phyloP scores from a whole-genome alignment of 306 rosid species.

The Quercus suber region DNA sequence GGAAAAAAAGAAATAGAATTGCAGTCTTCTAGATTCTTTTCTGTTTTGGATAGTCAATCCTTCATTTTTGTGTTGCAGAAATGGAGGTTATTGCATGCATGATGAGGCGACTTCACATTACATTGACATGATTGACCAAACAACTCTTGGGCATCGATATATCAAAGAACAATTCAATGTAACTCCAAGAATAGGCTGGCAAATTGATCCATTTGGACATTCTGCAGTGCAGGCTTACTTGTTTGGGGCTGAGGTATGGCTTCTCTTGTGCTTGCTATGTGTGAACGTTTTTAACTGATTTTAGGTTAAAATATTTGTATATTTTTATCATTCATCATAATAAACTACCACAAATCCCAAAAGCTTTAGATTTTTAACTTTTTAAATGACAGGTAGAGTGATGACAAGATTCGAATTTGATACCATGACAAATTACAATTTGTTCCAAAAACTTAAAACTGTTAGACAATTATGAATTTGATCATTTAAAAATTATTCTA shows the following conservation, averaged over 20 bases:
- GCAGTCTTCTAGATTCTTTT: not conserved
- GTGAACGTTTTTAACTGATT: not conserved
- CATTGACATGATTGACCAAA: conserved; percentile 90
- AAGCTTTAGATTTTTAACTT: too few relatives aligned
- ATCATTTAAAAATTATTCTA: too few relatives aligned
- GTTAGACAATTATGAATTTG: too few relatives aligned
- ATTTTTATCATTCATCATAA: too few relatives aligned
- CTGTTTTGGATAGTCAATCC: conserved; percentile 58
- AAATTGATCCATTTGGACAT: conserved; percentile 92
- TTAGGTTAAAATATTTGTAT: too few relatives aligned
- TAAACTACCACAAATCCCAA: too few relatives aligned
- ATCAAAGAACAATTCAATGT: conserved; percentile 62
- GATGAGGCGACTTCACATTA: conserved; percentile 86
- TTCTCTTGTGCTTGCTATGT: not conserved
- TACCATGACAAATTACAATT: too few relatives aligned
- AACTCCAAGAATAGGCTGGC: conserved; percentile 83
- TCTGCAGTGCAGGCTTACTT: conserved; percentile 88
- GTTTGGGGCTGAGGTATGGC: conserved; percentile 65
- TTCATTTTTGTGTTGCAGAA: conserved; percentile 42
- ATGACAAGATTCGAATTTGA: too few relatives aligned
- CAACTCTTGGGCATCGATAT: conserved; percentile 76
- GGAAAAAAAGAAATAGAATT: too few relatives aligned
- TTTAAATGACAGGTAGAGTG: too few relatives aligned
- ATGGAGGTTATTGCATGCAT: conserved; percentile 95
- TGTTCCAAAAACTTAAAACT: too few relatives aligned